Percentiles rank a stretch among this genome's conserved stretches.
Conservation (phyloP, 2,329 filamentous ascomycete species). For the Penicillium freii region DNA sequence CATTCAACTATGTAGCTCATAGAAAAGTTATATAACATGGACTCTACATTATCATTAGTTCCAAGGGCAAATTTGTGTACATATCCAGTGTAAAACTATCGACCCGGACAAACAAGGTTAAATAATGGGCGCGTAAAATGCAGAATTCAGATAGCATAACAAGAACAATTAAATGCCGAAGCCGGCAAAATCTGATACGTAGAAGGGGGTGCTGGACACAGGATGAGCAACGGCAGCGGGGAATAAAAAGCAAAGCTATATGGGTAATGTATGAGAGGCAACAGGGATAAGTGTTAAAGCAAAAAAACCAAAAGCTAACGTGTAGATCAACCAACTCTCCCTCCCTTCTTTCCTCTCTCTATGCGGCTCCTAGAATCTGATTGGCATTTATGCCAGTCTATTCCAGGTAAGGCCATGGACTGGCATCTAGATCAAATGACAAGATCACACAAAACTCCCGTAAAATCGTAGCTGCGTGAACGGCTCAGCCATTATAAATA, state of each 20-base stretch:
- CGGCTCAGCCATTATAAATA: background rate
- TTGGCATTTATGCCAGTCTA: background rate
- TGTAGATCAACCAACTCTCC: background rate
- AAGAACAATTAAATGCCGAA: background rate
- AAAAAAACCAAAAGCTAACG: background rate
- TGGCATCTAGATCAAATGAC: background rate
- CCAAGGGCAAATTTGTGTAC: background rate
- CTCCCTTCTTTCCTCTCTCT: background rate
- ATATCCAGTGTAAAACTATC: background rate
- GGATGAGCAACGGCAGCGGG: background rate
- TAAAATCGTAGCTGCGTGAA: constrained; percentile 11
- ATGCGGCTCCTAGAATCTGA: constrained; percentile 5
- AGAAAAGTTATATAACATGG: too few species aligned
- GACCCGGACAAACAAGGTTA: background rate
- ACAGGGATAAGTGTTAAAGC: background rate
- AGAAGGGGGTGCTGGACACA: background rate
- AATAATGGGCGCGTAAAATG: background rate
- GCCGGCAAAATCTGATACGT: background rate
- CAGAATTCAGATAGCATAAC: background rate
- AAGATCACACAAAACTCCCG: background rate
- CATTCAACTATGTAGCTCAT: background rate
- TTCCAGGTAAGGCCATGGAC: background rate
- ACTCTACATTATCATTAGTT: background rate
- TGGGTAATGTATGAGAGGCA: background rate
- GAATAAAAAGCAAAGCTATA: constrained; percentile 2